Conservation (phyloP, 495 filamentous ascomycete species). For the Tuber umbilicatum region DNA sequence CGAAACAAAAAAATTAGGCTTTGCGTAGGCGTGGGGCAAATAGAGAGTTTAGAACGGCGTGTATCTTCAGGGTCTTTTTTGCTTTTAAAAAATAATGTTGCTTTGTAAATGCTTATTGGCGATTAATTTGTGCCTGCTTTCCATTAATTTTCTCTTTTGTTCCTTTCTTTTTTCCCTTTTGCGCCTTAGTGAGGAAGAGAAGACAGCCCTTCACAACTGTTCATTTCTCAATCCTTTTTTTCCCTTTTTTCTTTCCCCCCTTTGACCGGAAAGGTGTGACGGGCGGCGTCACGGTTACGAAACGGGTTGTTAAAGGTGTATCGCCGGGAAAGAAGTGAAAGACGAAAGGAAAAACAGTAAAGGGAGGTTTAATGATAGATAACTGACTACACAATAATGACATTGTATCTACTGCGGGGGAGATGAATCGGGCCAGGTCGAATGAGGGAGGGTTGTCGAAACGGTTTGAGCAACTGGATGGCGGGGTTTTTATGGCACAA, state of each 20-base stretch:
- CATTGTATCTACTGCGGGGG: not conserved
- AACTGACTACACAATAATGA: not conserved
- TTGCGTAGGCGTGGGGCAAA: slow-evolving; percentile 33
- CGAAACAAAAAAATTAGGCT: slow-evolving; percentile 25
- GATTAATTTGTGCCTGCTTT: slow-evolving; percentile 29
- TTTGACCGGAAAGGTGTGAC: not conserved
- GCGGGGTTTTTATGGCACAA: not conserved
- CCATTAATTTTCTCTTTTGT: slow-evolving; percentile 20
- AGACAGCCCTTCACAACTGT: slow-evolving; percentile 16
- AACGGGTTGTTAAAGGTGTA: slow-evolving; percentile 42
- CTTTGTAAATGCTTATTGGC: slow-evolving; percentile 35
- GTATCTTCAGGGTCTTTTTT: slow-evolving; percentile 23
- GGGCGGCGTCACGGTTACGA: slow-evolving; percentile 32
- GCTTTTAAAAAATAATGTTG: slow-evolving; percentile 30
- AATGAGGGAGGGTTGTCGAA: not conserved
- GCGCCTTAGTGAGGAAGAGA: slow-evolving; percentile 19
- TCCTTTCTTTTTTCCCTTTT: slow-evolving; percentile 17
- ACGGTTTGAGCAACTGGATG: not conserved
- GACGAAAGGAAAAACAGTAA: not conserved
- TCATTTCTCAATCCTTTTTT: slow-evolving; percentile 28
- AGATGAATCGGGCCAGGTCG: not conserved
- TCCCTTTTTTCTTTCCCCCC: not conserved
- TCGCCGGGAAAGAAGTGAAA: not conserved
- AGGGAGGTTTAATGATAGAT: not conserved
- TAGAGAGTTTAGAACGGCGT: slow-evolving; percentile 40